Evolutionary conservation across 169 alveolate species (phyloP).

Genomic region (Perkinsus chesapeaki): DNA sequence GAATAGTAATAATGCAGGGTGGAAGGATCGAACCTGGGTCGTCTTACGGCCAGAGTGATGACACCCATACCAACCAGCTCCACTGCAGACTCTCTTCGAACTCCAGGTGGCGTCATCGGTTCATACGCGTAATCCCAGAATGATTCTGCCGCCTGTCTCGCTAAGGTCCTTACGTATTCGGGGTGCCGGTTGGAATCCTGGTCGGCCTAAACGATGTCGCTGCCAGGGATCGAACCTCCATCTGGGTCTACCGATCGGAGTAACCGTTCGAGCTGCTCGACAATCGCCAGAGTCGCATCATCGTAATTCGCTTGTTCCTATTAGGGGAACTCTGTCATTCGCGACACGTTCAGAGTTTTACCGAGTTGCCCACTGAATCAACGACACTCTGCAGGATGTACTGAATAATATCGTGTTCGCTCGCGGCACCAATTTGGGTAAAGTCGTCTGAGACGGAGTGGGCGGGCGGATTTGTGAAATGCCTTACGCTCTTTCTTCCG

Average conservation of each 20-base stretch:
- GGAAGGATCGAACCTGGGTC: not conserved
- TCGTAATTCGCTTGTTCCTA: not conserved
- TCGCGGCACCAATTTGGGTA: not conserved
- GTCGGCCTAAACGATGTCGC: too few species aligned
- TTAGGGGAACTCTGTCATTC: too few species aligned
- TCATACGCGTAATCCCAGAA: not conserved
- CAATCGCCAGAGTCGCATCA: not conserved
- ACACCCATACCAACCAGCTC: not conserved
- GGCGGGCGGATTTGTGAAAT: not conserved
- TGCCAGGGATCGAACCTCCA: not conserved
- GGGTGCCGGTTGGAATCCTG: too few species aligned
- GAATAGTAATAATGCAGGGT: not conserved
- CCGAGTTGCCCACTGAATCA: not conserved
- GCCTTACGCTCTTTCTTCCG: not conserved
- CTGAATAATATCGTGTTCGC: not conserved
- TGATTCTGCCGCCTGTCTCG: not conserved
- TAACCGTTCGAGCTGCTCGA: not conserved
- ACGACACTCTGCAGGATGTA: not conserved
- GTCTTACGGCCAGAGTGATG: not conserved
- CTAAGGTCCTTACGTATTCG: not conserved
- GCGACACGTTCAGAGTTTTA: not conserved
- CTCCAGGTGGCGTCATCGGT: not conserved
- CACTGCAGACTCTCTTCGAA: not conserved
- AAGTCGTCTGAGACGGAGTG: not conserved
- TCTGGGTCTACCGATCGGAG: not conserved